Evolutionary conservation across 2,329 filamentous ascomycete species (phyloP), one percentile per base, ranked within the genome.

Genomic region (Talaromyces pinophilus): DNA sequence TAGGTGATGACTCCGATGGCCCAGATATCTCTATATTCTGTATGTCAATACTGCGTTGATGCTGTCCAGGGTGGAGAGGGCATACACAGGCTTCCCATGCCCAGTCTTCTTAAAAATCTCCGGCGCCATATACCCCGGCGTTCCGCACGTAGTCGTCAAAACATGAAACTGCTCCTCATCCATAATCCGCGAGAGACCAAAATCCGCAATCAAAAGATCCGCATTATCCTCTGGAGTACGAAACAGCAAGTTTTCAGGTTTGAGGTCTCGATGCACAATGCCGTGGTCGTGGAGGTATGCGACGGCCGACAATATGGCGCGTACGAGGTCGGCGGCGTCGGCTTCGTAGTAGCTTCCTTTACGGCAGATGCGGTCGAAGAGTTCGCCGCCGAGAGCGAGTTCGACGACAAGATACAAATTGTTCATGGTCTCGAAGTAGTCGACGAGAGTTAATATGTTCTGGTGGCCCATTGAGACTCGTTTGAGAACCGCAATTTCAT

Each of bases 391-490:
- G 19, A 98, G 88, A 19, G 95, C 95, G 38, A 99, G 90, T 76
- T 99, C 95, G 52, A 95, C 98, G 62, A 99, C 95, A 44, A 99
- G 89, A 79, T 99, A 99, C 71, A 99, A 86, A 81, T 99, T 99
- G 82, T 99, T 98, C 92, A 97, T 96, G 6, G 95, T 99, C 83
- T 99, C 95, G 76, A 99, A 99, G 81, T 98, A 99, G 82, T 99
- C 95, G 73, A 98, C 95, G 67, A 99, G 86, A 1, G 95, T 99
- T 68, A 99, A 83, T 77, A 99, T 98, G 77, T 99, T 99, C 79
- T 95, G 92, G 81, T 99, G 94, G 64, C 95, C 95, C 92, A 99
- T 97, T 1, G 94, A 98, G n/a, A 99, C 94, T 75, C 90, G 90
- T 80, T 98, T 98, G 71, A 99, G 85, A 30, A 99, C 93, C 6